These are phyloP conservation scores for Curvularia sp. DNA, from an alignment of 2,329 filamentous ascomycete genomes.

Conservation along the genomic window DNA sequence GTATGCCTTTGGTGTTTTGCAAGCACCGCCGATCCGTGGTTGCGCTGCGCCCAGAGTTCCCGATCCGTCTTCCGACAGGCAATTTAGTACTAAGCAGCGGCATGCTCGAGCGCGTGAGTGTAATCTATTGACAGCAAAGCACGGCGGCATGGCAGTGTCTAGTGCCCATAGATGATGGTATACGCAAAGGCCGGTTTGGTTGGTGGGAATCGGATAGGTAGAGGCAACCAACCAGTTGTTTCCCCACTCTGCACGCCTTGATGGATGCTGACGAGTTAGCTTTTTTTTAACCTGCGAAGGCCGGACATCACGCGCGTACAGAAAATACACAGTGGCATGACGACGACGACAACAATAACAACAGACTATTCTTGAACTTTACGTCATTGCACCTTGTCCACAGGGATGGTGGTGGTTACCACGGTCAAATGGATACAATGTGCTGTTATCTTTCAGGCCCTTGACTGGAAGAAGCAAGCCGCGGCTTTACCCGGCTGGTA, in stretches of 20 bases:
- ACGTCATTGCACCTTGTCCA: slow-evolving; percentile 6
- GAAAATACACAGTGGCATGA: neutral
- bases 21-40: neutral
- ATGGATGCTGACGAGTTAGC: neutral
- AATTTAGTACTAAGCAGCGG: neutral
- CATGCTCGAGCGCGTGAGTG: neutral
- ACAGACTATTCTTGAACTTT: neutral
- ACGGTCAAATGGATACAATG: neutral
- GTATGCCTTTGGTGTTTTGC: neutral
- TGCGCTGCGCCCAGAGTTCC: neutral
- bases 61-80: neutral
- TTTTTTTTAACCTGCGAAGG: neutral
- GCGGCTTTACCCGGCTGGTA: slow-evolving; percentile 9
- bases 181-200: neutral
- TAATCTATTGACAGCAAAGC: neutral
- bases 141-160: neutral
- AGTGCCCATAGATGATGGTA: neutral
- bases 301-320: slow-evolving; percentile 3
- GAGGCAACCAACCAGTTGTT: neutral
- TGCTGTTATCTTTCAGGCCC: neutral
- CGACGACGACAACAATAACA: neutral
- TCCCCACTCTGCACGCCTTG: neutral
- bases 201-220: neutral
- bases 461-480: slow-evolving; percentile 13
- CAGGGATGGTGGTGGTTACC: neutral